Evolutionary conservation across 2,329 filamentous ascomycete species (phyloP).

Genomic region (Orbilia javanica): DNA sequence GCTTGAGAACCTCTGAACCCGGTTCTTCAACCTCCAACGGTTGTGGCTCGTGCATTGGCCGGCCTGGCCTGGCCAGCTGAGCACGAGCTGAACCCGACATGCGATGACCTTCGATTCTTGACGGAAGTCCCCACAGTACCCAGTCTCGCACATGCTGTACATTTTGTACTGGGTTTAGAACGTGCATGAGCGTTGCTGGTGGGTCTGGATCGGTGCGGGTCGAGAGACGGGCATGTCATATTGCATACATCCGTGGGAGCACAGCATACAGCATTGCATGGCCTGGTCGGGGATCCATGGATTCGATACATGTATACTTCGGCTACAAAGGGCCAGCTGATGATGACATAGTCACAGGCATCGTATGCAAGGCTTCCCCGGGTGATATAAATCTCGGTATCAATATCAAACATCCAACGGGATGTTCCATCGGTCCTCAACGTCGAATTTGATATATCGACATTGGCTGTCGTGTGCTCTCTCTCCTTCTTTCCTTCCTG

Average conservation of each 20-base stretch:
- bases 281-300: background rate
- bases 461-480: slow-evolving; percentile 13
- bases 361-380: background rate
- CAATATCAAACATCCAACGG: background rate
- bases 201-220: background rate
- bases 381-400: background rate
- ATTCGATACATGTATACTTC: too few relatives aligned
- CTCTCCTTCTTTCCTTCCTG: background rate
- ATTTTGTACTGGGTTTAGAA: background rate
- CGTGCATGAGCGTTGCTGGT: background rate
- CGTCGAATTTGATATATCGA: background rate
- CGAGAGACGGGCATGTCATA: slow-evolving; percentile 4
- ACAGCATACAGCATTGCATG: too few relatives aligned
- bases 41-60: slow-evolving; percentile 23
- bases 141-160: too few relatives aligned
- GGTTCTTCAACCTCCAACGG: background rate
- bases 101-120: slow-evolving; percentile 20
- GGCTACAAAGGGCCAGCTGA: too few relatives aligned
- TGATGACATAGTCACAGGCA: slow-evolving; percentile 56
- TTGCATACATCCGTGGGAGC: slow-evolving; percentile 20
- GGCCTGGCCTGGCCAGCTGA: background rate
- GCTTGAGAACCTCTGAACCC: background rate
- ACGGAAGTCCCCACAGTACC: slow-evolving; percentile 20
- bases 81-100: too few relatives aligned
- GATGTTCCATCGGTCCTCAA: background rate